Percentiles rank a stretch among this genome's conserved stretches.
Conservation (phyloP, 345 rosid genomes). For the Atalantia buxifolia region DNA sequence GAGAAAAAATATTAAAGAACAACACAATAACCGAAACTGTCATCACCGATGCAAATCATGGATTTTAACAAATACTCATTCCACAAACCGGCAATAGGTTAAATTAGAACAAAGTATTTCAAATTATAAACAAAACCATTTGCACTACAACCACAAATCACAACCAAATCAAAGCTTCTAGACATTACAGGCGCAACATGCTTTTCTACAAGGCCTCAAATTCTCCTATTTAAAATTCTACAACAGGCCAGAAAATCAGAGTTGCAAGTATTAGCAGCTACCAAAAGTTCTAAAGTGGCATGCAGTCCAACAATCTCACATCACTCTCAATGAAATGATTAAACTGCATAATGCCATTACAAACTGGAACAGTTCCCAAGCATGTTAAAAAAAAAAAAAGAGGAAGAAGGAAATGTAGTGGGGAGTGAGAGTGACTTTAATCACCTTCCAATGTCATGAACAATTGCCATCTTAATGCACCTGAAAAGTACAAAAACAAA, state of each 20-base stretch:
- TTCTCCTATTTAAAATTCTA: not conserved
- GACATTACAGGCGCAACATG: not conserved
- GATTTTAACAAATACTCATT: not conserved
- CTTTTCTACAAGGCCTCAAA: not conserved
- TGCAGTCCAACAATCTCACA: not conserved
- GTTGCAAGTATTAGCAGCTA: not conserved
- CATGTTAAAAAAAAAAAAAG: not conserved
- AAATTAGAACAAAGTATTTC: not conserved
- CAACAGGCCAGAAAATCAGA: not conserved
- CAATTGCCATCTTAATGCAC: conserved; percentile 93
- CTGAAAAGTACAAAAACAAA: conserved; percentile 32
- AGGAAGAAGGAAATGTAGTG: not conserved
- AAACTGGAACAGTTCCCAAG: not conserved
- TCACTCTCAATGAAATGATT: not conserved
- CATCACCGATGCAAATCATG: not conserved
- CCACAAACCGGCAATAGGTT: not conserved
- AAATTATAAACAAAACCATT: not conserved
- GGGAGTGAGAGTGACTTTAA: not conserved
- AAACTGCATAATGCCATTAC: not conserved
- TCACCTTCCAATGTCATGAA: conserved; percentile 90
- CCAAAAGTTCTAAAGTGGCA: not conserved
- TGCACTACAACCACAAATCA: not conserved
- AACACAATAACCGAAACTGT: not conserved
- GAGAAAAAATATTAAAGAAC: not conserved
- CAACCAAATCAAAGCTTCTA: not conserved